Evolutionary conservation across 2,329 filamentous ascomycete genomes (phyloP).

Genomic region (Chaetothyriales sp.): DNA sequence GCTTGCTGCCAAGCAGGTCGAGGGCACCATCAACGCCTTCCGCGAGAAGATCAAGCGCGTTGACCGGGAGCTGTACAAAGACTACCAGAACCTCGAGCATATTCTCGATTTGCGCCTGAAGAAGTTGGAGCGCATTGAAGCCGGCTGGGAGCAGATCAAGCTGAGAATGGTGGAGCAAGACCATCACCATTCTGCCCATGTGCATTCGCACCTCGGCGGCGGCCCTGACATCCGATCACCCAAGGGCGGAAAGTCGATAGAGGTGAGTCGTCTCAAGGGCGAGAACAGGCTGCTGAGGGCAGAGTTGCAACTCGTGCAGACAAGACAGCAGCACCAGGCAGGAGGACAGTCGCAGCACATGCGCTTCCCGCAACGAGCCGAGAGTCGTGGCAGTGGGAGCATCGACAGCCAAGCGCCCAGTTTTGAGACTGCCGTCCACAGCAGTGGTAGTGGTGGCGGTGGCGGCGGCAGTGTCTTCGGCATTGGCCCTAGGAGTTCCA

Average conservation of each 20-base stretch:
- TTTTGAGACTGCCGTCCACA: constrained; percentile 9
- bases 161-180: constrained; percentile 16
- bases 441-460: constrained; percentile 8
- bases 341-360: not conserved
- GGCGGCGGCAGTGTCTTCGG: constrained; percentile 14
- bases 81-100: constrained; percentile 75
- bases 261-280: constrained; percentile 44
- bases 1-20: constrained; percentile 73
- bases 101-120: constrained; percentile 67
- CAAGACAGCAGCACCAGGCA: constrained; percentile 13
- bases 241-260: constrained; percentile 28
- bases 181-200: not conserved
- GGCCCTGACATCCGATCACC: not conserved
- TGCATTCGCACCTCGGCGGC: not conserved
- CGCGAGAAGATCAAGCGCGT: constrained; percentile 65
- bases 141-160: constrained; percentile 53
- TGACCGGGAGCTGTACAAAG: constrained; percentile 81
- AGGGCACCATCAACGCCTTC: constrained; percentile 64
- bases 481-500: constrained; percentile 16
- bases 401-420: not conserved
- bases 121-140: constrained; percentile 76
- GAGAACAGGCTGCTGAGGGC: constrained; percentile 49
- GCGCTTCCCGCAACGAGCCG: constrained; percentile 5
- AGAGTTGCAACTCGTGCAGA: constrained; percentile 54
- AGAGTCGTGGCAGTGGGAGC: constrained; percentile 6